Base-by-base conservation (phyloP, 495 filamentous ascomycete species). In the Aspergillus kassunensis region DNA sequence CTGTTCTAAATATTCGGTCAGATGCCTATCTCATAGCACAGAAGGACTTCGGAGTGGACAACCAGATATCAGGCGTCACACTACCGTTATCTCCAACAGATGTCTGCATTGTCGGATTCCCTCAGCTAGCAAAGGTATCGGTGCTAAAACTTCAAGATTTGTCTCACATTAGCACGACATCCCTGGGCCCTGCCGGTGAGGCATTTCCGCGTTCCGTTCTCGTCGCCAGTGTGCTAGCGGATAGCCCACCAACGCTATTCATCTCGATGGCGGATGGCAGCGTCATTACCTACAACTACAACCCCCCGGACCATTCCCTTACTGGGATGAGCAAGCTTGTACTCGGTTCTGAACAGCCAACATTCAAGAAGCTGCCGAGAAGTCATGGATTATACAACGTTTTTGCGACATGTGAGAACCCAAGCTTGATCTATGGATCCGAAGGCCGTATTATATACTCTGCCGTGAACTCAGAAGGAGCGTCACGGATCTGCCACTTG, bases 211-310 rank as follows among this genome's bases (percentile, higher is more conserved):
- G 91, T 16, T 90, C 90, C 40, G 79, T 97, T 4, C 80, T 88
- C 2, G 74, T 97, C 10, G 84, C 86, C 4, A 80, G 88, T 39
- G 72, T 97, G 1, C 76, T 96, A 12, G 63, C 65, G 11, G 64
- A 76, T 24, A 74, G 72, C 49, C 79, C 81, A 13, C 84, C 90
- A 2, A 96, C 87, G 0, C 71, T 99, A 2, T 90, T 99, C 53
- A 75, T 96, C 21, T 87, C 91, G n/a, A 89, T 96, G 84, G 90
- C 92, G 18, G 92, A 97, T 68, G 93, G 93, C 20, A 88, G 87
- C 58, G 87, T 99, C 9, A 79, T 93, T 41, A 96, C 87, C 1
- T 99, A 91, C 65, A 78, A 80, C 30, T 72, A 95, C n/a, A 77
- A 90, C 30, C 59, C 75, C 0, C 33, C 59, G 0, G 76, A 80